Conservation (phyloP, 2,329 filamentous ascomycete species). For the Tolypocladium cylindrosporum region DNA sequence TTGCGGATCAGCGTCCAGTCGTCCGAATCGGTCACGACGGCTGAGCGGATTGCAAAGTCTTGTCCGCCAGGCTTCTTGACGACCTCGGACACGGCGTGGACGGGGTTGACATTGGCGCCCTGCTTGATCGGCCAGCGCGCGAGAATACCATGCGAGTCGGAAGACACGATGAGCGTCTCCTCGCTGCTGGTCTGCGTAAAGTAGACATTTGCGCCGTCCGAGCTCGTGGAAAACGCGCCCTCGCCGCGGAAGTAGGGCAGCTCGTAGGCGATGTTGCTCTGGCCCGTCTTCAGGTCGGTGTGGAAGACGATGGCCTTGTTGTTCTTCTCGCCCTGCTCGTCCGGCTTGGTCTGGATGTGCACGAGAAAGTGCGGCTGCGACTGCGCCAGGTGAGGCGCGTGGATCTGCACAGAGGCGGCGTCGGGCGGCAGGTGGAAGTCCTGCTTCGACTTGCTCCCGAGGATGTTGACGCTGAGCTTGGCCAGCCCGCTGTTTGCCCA, state of each 20-base stretch:
- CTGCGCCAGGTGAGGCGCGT: slow-evolving; percentile 63
- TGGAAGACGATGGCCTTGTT: slow-evolving; percentile 85
- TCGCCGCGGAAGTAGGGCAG: slow-evolving; percentile 60
- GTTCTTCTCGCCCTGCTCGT: slow-evolving; percentile 13
- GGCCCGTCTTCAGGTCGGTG: slow-evolving; percentile 59
- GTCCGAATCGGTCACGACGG: slow-evolving; percentile 53
- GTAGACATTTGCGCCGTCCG: slow-evolving; percentile 71
- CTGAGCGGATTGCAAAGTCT: slow-evolving; percentile 69
- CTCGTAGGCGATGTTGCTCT: slow-evolving; percentile 68
- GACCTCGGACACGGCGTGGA: slow-evolving; percentile 74
- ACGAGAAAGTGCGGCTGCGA: slow-evolving; percentile 77
- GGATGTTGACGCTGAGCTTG: slow-evolving; percentile 61
- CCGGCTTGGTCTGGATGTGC: slow-evolving; percentile 59
- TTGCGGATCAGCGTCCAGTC: slow-evolving; percentile 83
- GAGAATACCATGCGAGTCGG: slow-evolving; percentile 64
- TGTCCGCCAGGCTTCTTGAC: slow-evolving; percentile 55
- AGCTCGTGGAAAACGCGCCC: slow-evolving; percentile 72
- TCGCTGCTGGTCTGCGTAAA: slow-evolving; percentile 74
- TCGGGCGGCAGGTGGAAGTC: slow-evolving; percentile 40
- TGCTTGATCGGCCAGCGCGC: slow-evolving; percentile 59
- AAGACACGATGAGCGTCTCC: slow-evolving; percentile 66
- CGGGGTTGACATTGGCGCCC: slow-evolving; percentile 30
- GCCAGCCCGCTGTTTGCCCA: slow-evolving; percentile 58
- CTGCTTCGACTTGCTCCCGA: slow-evolving; percentile 49
- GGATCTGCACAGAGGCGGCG: slow-evolving; percentile 49